Percentiles rank a stretch among this genome's conserved stretches.
Evolutionary conservation across 495 filamentous ascomycete genomes (phyloP).

Genomic region (Cenococcum geophilum): DNA sequence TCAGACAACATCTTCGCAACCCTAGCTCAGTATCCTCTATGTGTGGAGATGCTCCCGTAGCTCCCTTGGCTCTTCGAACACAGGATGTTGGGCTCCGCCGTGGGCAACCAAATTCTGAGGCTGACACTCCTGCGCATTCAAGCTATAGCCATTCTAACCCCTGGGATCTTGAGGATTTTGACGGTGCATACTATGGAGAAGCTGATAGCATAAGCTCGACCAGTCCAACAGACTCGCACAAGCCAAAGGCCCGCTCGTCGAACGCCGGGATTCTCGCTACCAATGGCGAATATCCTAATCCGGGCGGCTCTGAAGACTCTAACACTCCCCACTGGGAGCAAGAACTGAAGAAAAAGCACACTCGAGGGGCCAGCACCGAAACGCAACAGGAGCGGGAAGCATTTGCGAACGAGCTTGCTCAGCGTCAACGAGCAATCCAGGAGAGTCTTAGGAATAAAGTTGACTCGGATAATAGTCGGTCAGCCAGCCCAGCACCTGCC

Average conservation of each 20-base stretch:
- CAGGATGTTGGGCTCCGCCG: conserved; percentile 18
- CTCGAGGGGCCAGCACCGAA: conserved; percentile 52
- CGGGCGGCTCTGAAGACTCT: conserved; percentile 19
- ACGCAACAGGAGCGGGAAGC: conserved; percentile 65
- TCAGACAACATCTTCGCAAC: conserved; percentile 77
- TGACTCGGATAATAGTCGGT: conserved; percentile 54
- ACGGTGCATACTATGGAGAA: conserved; percentile 41
- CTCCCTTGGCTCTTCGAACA: conserved; percentile 22
- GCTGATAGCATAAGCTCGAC: conserved; percentile 33
- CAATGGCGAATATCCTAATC: conserved; percentile 9
- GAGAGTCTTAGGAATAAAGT: conserved; percentile 72
- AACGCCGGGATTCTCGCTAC: conserved; percentile 21
- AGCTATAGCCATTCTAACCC: conserved; percentile 46
- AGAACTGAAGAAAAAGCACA: conserved; percentile 43
- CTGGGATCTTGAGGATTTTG: conserved; percentile 49
- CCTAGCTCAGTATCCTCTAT: conserved; percentile 78
- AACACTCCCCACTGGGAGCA: conserved; percentile 36
- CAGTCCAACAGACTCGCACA: conserved; percentile 23
- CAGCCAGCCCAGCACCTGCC: conserved; percentile 46
- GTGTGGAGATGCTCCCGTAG: conserved; percentile 44
- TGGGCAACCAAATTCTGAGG: conserved; percentile 28
- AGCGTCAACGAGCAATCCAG: conserved; percentile 68
- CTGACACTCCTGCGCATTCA: conserved; percentile 36
- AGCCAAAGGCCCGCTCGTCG: conserved; percentile 21
- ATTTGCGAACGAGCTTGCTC: conserved; percentile 73